Percentiles rank a stretch among this genome's conserved stretches.
phyloP scores from a whole-genome alignment of 2,329 filamentous ascomycete genomes.

The Pestalotiopsis sp. region DNA sequence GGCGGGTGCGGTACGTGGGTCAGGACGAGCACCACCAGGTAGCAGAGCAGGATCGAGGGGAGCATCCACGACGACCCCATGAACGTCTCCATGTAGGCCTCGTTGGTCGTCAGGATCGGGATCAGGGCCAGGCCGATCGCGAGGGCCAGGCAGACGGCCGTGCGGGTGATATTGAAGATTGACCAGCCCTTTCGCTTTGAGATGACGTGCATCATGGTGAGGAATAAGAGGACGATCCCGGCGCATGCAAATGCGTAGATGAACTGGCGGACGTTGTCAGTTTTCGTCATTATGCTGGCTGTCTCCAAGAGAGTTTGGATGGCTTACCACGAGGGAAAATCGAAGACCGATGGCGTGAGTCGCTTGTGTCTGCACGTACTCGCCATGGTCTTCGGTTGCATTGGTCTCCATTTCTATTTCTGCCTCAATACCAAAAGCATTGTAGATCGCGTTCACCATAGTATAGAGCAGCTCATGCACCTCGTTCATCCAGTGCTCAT shows the following conservation, averaged over 20 bases:
- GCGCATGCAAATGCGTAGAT: slow-evolving; percentile 31
- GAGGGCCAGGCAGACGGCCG: slow-evolving; percentile 24
- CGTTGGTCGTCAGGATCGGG: slow-evolving; percentile 21
- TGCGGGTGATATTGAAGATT: slow-evolving; percentile 31
- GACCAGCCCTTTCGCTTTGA: slow-evolving; percentile 32
- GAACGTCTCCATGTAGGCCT: slow-evolving; percentile 19
- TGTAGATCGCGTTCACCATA: slow-evolving; percentile 28
- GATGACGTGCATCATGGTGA: slow-evolving; percentile 32
- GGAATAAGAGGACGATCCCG: slow-evolving; percentile 29
- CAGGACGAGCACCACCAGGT: slow-evolving; percentile 25
- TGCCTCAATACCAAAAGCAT: slow-evolving; percentile 25
- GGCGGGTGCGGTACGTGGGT: slow-evolving; percentile 23
- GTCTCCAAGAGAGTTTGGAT: not conserved
- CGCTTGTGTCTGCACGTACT: slow-evolving; percentile 21
- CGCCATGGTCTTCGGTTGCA: slow-evolving; percentile 7
- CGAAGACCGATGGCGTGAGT: slow-evolving; percentile 17
- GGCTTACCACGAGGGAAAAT: slow-evolving; percentile 28
- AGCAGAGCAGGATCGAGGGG: slow-evolving; percentile 28
- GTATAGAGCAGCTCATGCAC: slow-evolving; percentile 23
- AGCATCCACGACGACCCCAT: slow-evolving; percentile 30
- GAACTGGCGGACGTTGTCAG: slow-evolving; percentile 19
- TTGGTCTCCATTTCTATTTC: slow-evolving; percentile 9
- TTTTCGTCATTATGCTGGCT: not conserved
- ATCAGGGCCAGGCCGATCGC: slow-evolving; percentile 26
- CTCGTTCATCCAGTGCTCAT: slow-evolving; percentile 16